Conservation (phyloP, 176 grass and related monocot species). For the Oryza brachyantha region DNA sequence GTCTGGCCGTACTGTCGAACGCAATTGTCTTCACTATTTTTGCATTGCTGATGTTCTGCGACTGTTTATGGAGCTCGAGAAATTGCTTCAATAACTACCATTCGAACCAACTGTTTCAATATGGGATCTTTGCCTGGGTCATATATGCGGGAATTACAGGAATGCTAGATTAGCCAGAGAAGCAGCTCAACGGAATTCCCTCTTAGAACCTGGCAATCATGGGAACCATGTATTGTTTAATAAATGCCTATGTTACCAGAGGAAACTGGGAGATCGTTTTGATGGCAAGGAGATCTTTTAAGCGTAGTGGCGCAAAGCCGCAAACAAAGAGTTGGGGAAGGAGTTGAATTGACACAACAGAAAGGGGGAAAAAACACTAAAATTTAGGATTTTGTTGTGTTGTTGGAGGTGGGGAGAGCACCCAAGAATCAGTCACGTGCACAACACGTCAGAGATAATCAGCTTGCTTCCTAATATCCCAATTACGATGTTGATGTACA, state of each 20-base stretch:
- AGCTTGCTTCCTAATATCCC: slow-evolving; percentile 25
- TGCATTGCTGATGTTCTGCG: slow-evolving; percentile 56
- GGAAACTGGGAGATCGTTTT: slow-evolving; percentile 32
- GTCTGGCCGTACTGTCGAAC: slow-evolving; percentile 30
- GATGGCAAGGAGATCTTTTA: slow-evolving; percentile 25
- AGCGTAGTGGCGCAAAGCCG: slow-evolving; percentile 28
- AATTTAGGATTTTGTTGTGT: slow-evolving; percentile 27
- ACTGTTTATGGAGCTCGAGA: slow-evolving; percentile 36
- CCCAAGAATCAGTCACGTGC: slow-evolving; percentile 16
- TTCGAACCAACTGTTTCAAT: slow-evolving; percentile 31
- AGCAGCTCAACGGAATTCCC: slow-evolving; percentile 23
- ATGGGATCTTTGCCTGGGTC: slow-evolving; percentile 36
- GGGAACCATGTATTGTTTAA: slow-evolving; percentile 20
- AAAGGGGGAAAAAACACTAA: too few relatives aligned
- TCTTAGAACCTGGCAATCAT: slow-evolving; percentile 30
- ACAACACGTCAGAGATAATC: slow-evolving; percentile 9
- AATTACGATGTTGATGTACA: slow-evolving; percentile 22
- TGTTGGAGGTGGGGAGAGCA: slow-evolving; percentile 16
- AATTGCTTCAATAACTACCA: slow-evolving; percentile 37
- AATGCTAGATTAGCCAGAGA: slow-evolving; percentile 23
- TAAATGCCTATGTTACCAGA: slow-evolving; percentile 28
- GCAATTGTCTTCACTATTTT: slow-evolving; percentile 48
- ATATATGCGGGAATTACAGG: slow-evolving; percentile 16
- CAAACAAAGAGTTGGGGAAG: slow-evolving; percentile 25
- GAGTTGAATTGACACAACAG: slow-evolving; percentile 33